phyloP scores from a whole-genome alignment of 352 stramenopile genomes.

The Globisporangium spinosum region DNA sequence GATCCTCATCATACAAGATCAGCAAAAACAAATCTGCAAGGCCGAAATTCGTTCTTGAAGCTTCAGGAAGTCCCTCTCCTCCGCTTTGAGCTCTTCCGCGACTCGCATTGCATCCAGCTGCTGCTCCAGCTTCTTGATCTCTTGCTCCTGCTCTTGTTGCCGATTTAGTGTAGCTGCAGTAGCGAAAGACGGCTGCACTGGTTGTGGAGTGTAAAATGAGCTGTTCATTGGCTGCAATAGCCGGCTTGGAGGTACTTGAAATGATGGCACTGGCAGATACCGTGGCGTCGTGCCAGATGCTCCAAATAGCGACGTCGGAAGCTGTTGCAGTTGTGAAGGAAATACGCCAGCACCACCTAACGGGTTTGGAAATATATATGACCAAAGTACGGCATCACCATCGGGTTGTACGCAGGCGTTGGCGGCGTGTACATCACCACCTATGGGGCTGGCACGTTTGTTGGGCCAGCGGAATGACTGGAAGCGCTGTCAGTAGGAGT shows the following conservation, averaged over 20 bases:
- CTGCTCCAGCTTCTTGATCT: conserved; percentile 19
- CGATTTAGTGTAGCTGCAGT: background rate
- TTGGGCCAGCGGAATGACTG: background rate
- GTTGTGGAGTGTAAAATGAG: background rate
- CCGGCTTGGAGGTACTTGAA: background rate
- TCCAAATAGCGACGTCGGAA: background rate
- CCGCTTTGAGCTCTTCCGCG: conserved; percentile 7
- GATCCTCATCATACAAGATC: background rate
- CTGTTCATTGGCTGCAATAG: background rate
- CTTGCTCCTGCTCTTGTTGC: conserved; percentile 17
- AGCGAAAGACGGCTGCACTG: background rate
- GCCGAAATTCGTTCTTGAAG: conserved; percentile 14
- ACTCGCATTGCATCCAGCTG: conserved; percentile 12
- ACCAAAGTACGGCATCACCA: conserved; percentile 4
- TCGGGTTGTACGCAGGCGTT: conserved; percentile 1
- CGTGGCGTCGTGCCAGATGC: background rate
- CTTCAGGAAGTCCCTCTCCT: conserved; percentile 16
- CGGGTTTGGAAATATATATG: conserved; percentile 1
- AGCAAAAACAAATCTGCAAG: conserved; percentile 13
- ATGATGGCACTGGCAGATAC: background rate
- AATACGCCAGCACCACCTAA: background rate
- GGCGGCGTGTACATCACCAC: background rate
- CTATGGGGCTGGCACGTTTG: background rate
- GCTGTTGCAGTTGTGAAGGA: background rate
- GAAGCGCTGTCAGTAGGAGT: background rate